Evolutionary conservation across 2,329 filamentous ascomycete genomes (phyloP).

Genomic region (Neonectria magnoliae): DNA sequence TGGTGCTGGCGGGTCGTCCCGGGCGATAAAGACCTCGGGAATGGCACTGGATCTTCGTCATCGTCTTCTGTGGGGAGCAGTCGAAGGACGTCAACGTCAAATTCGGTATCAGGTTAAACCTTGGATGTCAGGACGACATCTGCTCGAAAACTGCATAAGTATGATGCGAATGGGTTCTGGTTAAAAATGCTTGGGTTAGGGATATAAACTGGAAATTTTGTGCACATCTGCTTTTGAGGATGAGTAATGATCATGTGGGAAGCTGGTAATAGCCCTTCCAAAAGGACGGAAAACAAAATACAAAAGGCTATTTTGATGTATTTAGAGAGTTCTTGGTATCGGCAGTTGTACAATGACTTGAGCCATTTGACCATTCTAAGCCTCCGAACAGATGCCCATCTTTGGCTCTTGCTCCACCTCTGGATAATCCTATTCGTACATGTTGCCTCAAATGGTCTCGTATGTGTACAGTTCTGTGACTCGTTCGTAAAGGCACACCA

Average conservation of each 20-base stretch:
- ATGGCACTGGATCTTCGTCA: slow-evolving; percentile 39
- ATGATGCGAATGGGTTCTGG: neutral
- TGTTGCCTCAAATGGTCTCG: slow-evolving; percentile 27
- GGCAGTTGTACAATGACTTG: slow-evolving; percentile 39
- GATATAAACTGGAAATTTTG: slow-evolving; percentile 5
- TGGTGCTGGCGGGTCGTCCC: slow-evolving; percentile 87
- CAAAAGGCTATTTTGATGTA: slow-evolving; percentile 28
- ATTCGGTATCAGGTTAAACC: slow-evolving; percentile 28
- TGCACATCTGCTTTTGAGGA: slow-evolving; percentile 1
- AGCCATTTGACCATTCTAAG: slow-evolving; percentile 23
- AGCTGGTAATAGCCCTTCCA: neutral
- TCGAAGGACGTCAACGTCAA: slow-evolving; percentile 37
- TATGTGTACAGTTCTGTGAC: slow-evolving; percentile 35
- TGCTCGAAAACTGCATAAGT: neutral
- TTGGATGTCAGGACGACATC: slow-evolving; percentile 4
- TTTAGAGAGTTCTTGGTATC: slow-evolving; percentile 37
- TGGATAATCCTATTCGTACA: slow-evolving; percentile 39
- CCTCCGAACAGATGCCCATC: slow-evolving; percentile 24
- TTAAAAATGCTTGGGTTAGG: neutral
- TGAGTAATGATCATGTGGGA: slow-evolving; percentile 18
- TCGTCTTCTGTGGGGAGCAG: slow-evolving; percentile 37
- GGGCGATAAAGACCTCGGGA: slow-evolving; percentile 56
- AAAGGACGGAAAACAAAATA: slow-evolving; percentile 21
- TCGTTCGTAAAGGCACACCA: slow-evolving; percentile 14
- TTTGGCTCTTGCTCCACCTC: slow-evolving; percentile 25